Conservation (phyloP, 2,329 filamentous ascomycete genomes). For the Fusarium sp. region DNA sequence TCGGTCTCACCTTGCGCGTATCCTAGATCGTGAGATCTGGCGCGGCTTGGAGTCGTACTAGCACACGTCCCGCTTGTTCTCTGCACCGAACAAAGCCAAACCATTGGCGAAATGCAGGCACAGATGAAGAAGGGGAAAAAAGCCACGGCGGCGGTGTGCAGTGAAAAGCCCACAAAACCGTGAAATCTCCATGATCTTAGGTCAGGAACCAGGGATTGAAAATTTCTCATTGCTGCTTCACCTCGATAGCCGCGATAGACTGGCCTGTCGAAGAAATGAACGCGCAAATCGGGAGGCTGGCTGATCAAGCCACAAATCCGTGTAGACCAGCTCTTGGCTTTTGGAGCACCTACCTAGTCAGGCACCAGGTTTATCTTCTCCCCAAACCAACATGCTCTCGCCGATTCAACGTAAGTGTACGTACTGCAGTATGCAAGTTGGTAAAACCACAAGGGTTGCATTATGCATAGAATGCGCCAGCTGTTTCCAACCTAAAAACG, state of each 20-base stretch:
- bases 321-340: not conserved
- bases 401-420: slow-evolving; percentile 13
- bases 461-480: slow-evolving; percentile 22
- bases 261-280: slow-evolving; percentile 22
- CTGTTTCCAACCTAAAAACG: slow-evolving; percentile 9
- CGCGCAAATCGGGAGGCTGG: slow-evolving; percentile 10
- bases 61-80: slow-evolving; percentile 33
- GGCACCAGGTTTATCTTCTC: slow-evolving; percentile 3
- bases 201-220: slow-evolving; percentile 16
- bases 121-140: slow-evolving; percentile 7
- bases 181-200: slow-evolving; percentile 27
- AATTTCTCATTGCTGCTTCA: slow-evolving; percentile 10
- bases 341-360: not conserved
- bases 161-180: slow-evolving; percentile 28
- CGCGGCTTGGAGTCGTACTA: slow-evolving; percentile 35
- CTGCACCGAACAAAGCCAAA: slow-evolving; percentile 23
- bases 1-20: slow-evolving; percentile 34
- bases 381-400: slow-evolving; percentile 7
- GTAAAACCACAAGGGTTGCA: slow-evolving; percentile 22
- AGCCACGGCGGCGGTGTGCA: slow-evolving; percentile 37
- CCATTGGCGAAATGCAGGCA: slow-evolving; percentile 28
- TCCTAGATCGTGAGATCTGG: slow-evolving; percentile 43
- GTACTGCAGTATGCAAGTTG: not conserved
- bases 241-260: slow-evolving; percentile 24
- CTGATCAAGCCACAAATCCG: slow-evolving; percentile 11